These are phyloP conservation scores for Rhypophila decipiens DNA, from an alignment of 495 filamentous ascomycete species.

Conservation along the genomic window DNA sequence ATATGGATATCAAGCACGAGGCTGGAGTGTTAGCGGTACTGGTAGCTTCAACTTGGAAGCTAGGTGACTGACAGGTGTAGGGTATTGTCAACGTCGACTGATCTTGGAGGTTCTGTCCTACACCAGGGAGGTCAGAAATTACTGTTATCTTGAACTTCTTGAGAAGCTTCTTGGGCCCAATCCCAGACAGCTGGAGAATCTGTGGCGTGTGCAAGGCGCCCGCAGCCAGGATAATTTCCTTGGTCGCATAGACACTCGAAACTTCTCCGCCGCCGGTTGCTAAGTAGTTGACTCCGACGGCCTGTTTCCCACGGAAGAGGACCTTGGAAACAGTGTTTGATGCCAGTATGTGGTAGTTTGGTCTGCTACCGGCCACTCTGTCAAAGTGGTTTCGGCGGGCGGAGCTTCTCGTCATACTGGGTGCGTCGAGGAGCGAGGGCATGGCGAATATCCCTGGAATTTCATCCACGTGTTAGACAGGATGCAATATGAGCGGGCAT, in stretches of 20 bases:
- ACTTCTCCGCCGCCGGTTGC: conserved; percentile 11
- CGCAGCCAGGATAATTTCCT: conserved; percentile 52
- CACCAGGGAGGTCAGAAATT: conserved; percentile 63
- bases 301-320: conserved; percentile 30
- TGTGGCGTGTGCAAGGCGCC: conserved; percentile 54
- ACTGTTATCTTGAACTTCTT: conserved; percentile 58
- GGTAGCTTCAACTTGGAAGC: conserved; percentile 4
- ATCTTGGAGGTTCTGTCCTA: conserved; percentile 62
- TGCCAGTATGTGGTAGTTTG: conserved; percentile 41
- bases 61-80: conserved; percentile 22
- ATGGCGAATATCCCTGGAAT: conserved; percentile 30
- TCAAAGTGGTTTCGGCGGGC: conserved; percentile 33
- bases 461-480: too few relatives aligned
- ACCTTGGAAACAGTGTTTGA: conserved; percentile 41
- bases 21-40: too few relatives aligned
- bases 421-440: conserved; percentile 33
- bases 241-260: conserved; percentile 27
- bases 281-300: conserved; percentile 22
- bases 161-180: conserved; percentile 65
- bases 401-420: conserved; percentile 31
- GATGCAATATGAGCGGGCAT: too few relatives aligned
- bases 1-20: too few relatives aligned
- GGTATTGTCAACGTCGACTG: conserved; percentile 28
- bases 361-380: conserved; percentile 23
- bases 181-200: conserved; percentile 63